Evolutionary conservation across 805 yeast species (phyloP).

Genomic region (Lipomyces yamanashiensis): DNA sequence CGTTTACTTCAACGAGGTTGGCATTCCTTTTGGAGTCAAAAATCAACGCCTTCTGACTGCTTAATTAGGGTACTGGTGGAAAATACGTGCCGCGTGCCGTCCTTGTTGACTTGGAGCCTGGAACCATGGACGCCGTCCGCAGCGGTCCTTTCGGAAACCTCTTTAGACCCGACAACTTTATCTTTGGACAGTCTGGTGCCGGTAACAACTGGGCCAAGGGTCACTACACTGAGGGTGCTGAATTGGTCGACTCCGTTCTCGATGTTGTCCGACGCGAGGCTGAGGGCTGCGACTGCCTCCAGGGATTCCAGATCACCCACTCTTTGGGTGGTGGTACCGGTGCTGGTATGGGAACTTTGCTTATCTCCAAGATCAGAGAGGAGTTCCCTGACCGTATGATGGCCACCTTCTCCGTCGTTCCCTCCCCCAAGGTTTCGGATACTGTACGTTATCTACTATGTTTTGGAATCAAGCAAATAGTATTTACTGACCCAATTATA

Average conservation of each 20-base stretch:
- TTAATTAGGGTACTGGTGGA: conserved; percentile 64
- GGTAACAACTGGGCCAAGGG: conserved; percentile 99
- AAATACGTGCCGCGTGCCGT: conserved; percentile 96
- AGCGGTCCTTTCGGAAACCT: conserved; percentile 77
- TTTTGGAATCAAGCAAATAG: neutral
- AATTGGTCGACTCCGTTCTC: conserved; percentile 86
- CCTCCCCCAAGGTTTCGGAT: conserved; percentile 89
- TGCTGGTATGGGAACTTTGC: conserved; percentile 93
- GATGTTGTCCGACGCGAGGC: conserved; percentile 94
- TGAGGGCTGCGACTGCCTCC: conserved; percentile 89
- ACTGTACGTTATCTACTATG: conserved; percentile 52
- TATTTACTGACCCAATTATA: neutral
- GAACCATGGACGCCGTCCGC: conserved; percentile 85
- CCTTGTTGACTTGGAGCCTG: conserved; percentile 92
- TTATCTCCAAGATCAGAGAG: conserved; percentile 84
- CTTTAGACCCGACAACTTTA: conserved; percentile 90
- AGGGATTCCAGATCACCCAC: conserved; percentile 91
- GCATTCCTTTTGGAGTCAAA: neutral
- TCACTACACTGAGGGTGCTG: conserved; percentile 96
- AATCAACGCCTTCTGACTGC: neutral
- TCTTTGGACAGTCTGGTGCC: conserved; percentile 90
- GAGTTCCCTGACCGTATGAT: conserved; percentile 96
- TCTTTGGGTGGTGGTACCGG: conserved; percentile 95
- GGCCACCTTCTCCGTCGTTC: conserved; percentile 95
- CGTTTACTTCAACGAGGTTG: conserved; percentile 77